Conservation (phyloP, 2,329 filamentous ascomycete genomes). For the Stachybotrys chartarum region DNA sequence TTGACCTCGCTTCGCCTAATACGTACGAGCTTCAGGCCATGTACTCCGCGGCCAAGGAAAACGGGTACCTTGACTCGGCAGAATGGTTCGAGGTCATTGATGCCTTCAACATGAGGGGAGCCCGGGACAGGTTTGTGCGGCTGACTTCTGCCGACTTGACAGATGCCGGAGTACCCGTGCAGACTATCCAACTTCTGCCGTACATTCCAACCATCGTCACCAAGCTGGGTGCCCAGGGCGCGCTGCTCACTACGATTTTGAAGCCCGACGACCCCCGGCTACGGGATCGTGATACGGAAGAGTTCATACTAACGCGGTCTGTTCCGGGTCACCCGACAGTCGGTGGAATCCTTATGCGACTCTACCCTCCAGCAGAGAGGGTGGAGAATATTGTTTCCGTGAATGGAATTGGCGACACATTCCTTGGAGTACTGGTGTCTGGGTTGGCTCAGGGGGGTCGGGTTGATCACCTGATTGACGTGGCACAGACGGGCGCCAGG, state of each 20-base stretch:
- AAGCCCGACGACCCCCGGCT: conserved; percentile 60
- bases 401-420: conserved; percentile 91
- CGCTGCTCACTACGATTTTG: conserved; percentile 68
- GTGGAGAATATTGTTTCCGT: conserved; percentile 76
- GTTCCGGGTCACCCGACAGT: conserved; percentile 43
- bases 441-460: conserved; percentile 58
- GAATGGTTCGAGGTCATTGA: conserved; percentile 80
- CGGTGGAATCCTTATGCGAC: conserved; percentile 76
- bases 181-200: conserved; percentile 76
- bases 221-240: conserved; percentile 72
- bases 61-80: conserved; percentile 59
- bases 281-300: conserved; percentile 50
- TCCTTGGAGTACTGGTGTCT: conserved; percentile 77
- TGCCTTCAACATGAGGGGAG: conserved; percentile 66
- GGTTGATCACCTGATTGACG: conserved; percentile 57
- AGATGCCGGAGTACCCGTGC: conserved; percentile 75
- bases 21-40: conserved; percentile 73
- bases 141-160: conserved; percentile 63
- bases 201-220: conserved; percentile 80
- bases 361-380: conserved; percentile 59
- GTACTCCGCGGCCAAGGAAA: conserved; percentile 60
- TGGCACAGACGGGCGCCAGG: conserved; percentile 77
- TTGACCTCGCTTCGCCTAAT: conserved; percentile 79
- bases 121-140: conserved; percentile 62
- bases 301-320: conserved; percentile 65